Conservation (phyloP, 2,329 filamentous ascomycete species). For the Neofusicoccum ribis region DNA sequence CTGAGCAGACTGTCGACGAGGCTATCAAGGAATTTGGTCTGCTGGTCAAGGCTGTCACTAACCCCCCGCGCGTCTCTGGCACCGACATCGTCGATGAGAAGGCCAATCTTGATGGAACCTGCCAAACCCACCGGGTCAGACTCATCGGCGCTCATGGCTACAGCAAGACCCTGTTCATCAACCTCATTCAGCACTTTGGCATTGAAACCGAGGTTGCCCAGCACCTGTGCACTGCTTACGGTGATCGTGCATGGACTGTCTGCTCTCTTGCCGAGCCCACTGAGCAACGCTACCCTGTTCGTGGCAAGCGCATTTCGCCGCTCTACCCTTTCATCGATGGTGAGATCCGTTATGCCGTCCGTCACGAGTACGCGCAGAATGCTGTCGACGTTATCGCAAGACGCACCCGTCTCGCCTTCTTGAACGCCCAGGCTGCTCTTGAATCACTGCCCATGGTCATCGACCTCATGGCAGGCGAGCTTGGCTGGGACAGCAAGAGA, state of each 20-base stretch:
- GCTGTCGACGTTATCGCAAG: constrained; percentile 85
- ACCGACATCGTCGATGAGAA: constrained; percentile 70
- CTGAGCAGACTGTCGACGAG: constrained; percentile 83
- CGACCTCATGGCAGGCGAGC: constrained; percentile 83
- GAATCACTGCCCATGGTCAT: constrained; percentile 83
- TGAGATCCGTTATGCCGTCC: constrained; percentile 83
- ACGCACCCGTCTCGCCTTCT: constrained; percentile 80
- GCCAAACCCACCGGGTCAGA: constrained; percentile 81
- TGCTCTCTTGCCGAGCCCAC: constrained; percentile 77
- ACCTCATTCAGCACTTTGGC: constrained; percentile 89
- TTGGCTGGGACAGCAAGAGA: constrained; percentile 72
- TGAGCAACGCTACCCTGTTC: constrained; percentile 75
- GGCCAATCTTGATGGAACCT: constrained; percentile 69
- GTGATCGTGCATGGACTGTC: constrained; percentile 89
- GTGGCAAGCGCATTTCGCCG: constrained; percentile 74
- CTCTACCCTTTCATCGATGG: constrained; percentile 91
- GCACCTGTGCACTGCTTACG: constrained; percentile 84
- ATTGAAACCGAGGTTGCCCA: constrained; percentile 89
- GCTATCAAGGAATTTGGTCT: constrained; percentile 70
- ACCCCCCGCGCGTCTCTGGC: constrained; percentile 67
- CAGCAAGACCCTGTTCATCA: constrained; percentile 90
- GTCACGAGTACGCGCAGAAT: constrained; percentile 89
- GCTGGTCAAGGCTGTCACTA: constrained; percentile 55
- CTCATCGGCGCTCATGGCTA: constrained; percentile 83
- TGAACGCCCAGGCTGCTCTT: constrained; percentile 87